These are phyloP conservation scores for Colletotrichum cereale DNA, from an alignment of 2,329 filamentous ascomycete genomes.

Conservation along the genomic window DNA sequence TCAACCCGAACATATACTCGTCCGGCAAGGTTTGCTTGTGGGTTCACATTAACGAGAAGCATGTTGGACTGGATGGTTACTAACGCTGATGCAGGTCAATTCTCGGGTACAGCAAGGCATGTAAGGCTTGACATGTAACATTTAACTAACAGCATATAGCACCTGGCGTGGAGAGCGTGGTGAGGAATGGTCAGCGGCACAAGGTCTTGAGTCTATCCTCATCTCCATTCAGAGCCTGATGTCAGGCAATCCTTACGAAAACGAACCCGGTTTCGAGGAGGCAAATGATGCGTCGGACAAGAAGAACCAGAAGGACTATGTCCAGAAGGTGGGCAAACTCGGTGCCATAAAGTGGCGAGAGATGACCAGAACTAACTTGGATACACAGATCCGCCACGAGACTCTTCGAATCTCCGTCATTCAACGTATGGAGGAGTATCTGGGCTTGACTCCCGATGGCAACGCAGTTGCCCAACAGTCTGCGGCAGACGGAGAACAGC, in stretches of 20 bases:
- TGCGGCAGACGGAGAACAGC: constrained; percentile 51
- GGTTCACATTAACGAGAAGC: constrained; percentile 51
- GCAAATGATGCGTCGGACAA: constrained; percentile 77
- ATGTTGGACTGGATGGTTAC: not conserved
- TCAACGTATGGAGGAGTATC: constrained; percentile 83
- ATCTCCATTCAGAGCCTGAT: constrained; percentile 97
- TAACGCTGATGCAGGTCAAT: constrained; percentile 74
- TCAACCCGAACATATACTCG: constrained; percentile 97
- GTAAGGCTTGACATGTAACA: constrained; percentile 10
- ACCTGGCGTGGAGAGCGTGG: constrained; percentile 93
- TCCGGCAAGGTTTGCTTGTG: constrained; percentile 92
- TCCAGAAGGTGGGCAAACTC: constrained; percentile 75
- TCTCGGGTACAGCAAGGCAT: constrained; percentile 72
- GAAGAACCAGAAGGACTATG: constrained; percentile 79
- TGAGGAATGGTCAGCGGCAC: constrained; percentile 96
- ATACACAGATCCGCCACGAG: constrained; percentile 85
- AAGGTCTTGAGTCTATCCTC: constrained; percentile 93
- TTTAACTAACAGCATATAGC: constrained; percentile 59
- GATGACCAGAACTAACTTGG: constrained; percentile 42
- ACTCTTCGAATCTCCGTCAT: constrained; percentile 88
- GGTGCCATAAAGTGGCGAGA: not conserved
- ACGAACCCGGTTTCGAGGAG: constrained; percentile 93
- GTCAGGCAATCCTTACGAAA: constrained; percentile 93
- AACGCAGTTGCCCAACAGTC: constrained; percentile 51
- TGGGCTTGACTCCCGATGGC: constrained; percentile 72